Base-by-base conservation (phyloP, 2,329 filamentous ascomycete species). In the Penicillium sp. region DNA sequence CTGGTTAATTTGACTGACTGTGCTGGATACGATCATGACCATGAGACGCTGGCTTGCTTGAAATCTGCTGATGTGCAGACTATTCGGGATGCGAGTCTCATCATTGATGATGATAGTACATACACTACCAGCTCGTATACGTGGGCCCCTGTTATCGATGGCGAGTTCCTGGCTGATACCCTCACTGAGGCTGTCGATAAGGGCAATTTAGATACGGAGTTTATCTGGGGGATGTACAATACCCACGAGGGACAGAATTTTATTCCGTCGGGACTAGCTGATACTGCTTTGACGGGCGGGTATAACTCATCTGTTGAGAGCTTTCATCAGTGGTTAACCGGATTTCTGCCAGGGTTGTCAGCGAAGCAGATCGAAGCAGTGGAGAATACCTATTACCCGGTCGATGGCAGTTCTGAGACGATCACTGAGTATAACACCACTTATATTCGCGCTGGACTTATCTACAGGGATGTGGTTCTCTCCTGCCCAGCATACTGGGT, bases 231-330 rank as follows among this genome's bases (percentile, higher is more conserved):
- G n/a, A 83, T 81, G 76, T 87, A 87, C 68, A 88, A 88, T 67
- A 78, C 81, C 0, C 82, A 86, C 65, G 85, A 88, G 69, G 85
- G 86, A 23, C 81, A 87, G 67, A 85, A 84, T 60, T 88, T 88
- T 63, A 74, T 86, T 23, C 83, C 84, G 0, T 67, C 79, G 0
- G 81, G 80, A 0, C 72, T 87, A 1, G 66, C 73, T 19, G 73
- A 71, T 48, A 58, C 61, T 0, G 61, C 65, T 0, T 69, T 71
- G 7, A 65, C 67, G 0, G 72, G 73, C 2, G 75, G 77, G 0
- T 86, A 82, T 66, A 85, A 85, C 61, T 77, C 77, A 1, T 83
- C 79, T 1, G 51, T 54, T 1, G 73, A 77, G 0, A 80, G 78
- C 3, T 86, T 87, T 62, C 73, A 81, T 23, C 27, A 47, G 1